These are phyloP conservation scores for Cercospora citrullina DNA, from an alignment of 2,329 filamentous ascomycete species.

Conservation along the genomic window DNA sequence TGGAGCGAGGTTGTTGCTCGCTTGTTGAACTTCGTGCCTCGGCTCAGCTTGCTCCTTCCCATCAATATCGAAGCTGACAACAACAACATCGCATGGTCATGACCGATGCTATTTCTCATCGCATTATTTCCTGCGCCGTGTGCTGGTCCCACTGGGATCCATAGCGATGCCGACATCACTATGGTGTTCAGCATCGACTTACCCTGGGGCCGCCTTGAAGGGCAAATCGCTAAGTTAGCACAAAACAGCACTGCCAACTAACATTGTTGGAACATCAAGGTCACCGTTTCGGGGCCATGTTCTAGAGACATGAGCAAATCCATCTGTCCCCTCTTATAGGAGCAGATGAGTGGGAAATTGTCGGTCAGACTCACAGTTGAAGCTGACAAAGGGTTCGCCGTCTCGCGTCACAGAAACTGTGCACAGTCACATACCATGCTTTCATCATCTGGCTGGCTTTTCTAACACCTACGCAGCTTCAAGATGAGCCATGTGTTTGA, in stretches of 20 bases:
- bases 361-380: not conserved
- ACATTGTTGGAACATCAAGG: too few relatives aligned
- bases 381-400: not conserved
- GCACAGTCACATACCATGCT: not conserved
- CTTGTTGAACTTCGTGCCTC: slow-evolving; percentile 9
- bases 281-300: not conserved
- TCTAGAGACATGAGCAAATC: not conserved
- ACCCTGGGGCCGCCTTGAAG: not conserved
- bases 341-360: not conserved
- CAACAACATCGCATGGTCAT: not conserved
- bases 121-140: not conserved
- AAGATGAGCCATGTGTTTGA: not conserved
- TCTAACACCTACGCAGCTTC: not conserved
- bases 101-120: not conserved
- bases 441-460: not conserved
- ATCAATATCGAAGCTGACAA: not conserved
- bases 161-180: not conserved
- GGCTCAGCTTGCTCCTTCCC: slow-evolving; percentile 5
- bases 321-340: not conserved
- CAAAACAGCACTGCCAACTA: too few relatives aligned
- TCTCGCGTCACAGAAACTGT: not conserved
- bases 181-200: not conserved
- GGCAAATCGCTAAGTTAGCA: not conserved
- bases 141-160: not conserved
- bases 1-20: slow-evolving; percentile 10